Evolutionary conservation across 148 eudicot species (phyloP).

Genomic region (Camellia granthamiana): DNA sequence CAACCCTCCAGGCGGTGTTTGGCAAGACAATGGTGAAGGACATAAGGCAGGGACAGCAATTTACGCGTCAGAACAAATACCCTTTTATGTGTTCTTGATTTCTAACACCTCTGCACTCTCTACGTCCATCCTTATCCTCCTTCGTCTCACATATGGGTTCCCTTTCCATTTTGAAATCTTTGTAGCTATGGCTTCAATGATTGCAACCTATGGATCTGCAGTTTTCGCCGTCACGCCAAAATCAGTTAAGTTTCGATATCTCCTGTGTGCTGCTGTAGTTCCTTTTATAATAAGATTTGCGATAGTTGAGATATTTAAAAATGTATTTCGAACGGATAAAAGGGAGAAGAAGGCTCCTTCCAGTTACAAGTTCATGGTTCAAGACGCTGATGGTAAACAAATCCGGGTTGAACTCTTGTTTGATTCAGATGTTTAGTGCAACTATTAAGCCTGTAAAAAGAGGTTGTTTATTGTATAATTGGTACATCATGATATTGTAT

Average conservation of each 20-base stretch:
- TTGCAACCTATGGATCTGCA: constrained; percentile 4
- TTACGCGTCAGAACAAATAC: background rate
- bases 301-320: background rate
- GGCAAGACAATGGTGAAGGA: constrained; percentile 8
- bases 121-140: constrained; percentile 4
- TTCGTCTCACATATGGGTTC: background rate
- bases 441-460: too few relatives aligned
- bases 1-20: constrained; percentile 10
- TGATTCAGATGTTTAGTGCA: too few relatives aligned
- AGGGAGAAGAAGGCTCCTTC: too few relatives aligned
- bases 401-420: too few relatives aligned
- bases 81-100: constrained; percentile 2
- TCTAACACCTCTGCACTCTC: constrained; percentile 6
- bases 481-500: too few relatives aligned
- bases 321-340: too few relatives aligned
- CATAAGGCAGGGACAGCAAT: constrained; percentile 2
- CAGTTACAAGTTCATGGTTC: too few relatives aligned
- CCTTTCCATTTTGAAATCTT: constrained; percentile 13
- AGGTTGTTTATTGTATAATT: too few relatives aligned
- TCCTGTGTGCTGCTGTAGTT: constrained; percentile 12
- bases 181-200: background rate
- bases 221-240: background rate
- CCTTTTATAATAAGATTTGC: background rate
- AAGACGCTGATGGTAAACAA: too few relatives aligned
- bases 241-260: constrained; percentile 4